phyloP scores from a whole-genome alignment of 805 yeast species.

The Saccharomycopsis sp. region DNA sequence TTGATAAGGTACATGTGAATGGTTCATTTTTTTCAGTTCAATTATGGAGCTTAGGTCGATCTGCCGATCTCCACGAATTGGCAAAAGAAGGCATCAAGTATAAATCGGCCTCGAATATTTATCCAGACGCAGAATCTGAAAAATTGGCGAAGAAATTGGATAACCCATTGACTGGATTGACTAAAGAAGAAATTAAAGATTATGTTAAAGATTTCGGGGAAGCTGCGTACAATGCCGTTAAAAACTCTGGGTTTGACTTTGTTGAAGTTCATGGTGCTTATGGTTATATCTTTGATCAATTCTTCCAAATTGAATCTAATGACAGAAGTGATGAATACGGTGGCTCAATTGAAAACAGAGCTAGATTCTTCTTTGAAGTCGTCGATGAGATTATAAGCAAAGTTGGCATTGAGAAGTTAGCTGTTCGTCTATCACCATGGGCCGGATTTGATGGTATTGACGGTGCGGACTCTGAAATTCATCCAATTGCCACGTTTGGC shows the following conservation, averaged over 20 bases:
- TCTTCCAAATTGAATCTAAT: constrained; percentile 41
- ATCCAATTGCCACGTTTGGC: constrained; percentile 32
- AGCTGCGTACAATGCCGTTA: constrained; percentile 45
- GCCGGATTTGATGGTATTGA: constrained; percentile 34
- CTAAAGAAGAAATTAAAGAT: constrained; percentile 34
- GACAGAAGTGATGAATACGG: constrained; percentile 58
- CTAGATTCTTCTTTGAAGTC: constrained; percentile 41
- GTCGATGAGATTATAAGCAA: constrained; percentile 41
- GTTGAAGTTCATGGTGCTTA: constrained; percentile 60
- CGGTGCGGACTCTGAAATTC: constrained; percentile 31
- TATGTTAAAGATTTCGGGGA: constrained; percentile 36
- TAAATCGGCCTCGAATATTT: constrained; percentile 36
- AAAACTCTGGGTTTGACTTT: constrained; percentile 48
- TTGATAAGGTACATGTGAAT: constrained; percentile 43
- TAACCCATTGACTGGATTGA: constrained; percentile 32
- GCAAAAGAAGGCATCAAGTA: constrained; percentile 33
- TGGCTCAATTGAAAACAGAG: constrained; percentile 53
- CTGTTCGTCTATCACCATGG: constrained; percentile 43
- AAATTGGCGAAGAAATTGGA: constrained; percentile 30
- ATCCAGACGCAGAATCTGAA: constrained; percentile 31
- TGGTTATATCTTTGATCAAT: constrained; percentile 48
- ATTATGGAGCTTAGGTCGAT: constrained; percentile 47
- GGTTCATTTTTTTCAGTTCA: constrained; percentile 42
- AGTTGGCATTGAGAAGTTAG: constrained; percentile 45
- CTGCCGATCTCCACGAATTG: constrained; percentile 32